Percentiles rank a stretch among this genome's conserved stretches.
Conservation (phyloP, 1,284 basidiomycete species). For the Ustilago cynodontis region DNA sequence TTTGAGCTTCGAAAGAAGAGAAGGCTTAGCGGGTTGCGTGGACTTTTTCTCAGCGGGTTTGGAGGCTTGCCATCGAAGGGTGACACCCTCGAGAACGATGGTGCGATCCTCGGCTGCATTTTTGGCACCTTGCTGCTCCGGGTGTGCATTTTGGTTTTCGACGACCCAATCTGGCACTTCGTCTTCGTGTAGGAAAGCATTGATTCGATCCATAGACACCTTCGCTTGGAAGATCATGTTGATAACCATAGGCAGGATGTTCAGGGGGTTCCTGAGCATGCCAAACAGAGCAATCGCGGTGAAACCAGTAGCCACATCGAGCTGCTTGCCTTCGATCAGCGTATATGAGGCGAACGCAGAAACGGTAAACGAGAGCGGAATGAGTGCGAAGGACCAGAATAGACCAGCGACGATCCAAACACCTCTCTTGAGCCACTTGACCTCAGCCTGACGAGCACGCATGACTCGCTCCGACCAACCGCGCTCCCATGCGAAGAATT, state of each 20-base stretch:
- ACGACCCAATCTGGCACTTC: conserved; percentile 82
- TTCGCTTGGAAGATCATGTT: conserved; percentile 74
- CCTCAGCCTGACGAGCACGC: conserved; percentile 30
- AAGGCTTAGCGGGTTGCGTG: conserved; percentile 1
- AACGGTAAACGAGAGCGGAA: conserved; percentile 46
- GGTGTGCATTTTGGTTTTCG: conserved; percentile 26
- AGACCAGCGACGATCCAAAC: conserved; percentile 16
- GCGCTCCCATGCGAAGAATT: conserved; percentile 60
- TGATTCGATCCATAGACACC: conserved; percentile 83
- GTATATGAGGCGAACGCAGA: conserved; percentile 55
- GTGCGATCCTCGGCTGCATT: conserved; percentile 69
- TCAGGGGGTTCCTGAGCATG: conserved; percentile 56
- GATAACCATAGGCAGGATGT: conserved; percentile 50
- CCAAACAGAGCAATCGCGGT: conserved; percentile 58
- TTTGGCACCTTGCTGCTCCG: background rate
- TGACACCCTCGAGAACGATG: conserved; percentile 77
- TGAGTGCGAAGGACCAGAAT: conserved; percentile 26
- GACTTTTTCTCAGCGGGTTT: conserved; percentile 13
- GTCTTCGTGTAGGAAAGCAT: conserved; percentile 83
- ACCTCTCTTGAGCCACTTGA: conserved; percentile 21
- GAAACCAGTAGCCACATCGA: conserved; percentile 53
- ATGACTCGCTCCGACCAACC: conserved; percentile 36
- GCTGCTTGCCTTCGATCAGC: conserved; percentile 33
- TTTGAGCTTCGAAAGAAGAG: conserved; percentile 12
- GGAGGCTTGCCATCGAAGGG: conserved; percentile 71